A percentile compares a stretch with the other conserved stretches of the same genome.
phyloP scores from a whole-genome alignment of 2,329 filamentous ascomycete genomes.

The Paraphoma chrysanthemicola region DNA sequence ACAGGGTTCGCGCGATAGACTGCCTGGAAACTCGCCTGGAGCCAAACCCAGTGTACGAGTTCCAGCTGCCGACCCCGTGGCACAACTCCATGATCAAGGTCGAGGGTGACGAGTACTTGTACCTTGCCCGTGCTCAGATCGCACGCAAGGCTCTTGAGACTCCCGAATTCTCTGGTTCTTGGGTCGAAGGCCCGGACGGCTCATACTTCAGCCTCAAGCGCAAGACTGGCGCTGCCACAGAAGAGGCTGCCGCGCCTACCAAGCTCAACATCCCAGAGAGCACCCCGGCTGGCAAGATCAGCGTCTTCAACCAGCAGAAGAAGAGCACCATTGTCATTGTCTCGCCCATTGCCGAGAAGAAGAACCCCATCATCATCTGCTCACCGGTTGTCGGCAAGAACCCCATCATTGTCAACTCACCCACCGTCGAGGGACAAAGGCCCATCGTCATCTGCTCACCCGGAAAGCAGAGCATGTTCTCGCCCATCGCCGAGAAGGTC shows the following conservation, averaged over 20 bases:
- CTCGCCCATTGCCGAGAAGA: conserved; percentile 27
- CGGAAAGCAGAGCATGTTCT: conserved; percentile 24
- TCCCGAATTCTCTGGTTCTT: conserved; percentile 29
- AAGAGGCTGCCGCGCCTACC: conserved; percentile 3
- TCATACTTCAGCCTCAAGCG: conserved; percentile 33
- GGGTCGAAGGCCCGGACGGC: conserved; percentile 35
- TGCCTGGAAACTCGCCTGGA: conserved; percentile 38
- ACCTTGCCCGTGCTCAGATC: conserved; percentile 34
- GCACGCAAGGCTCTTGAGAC: conserved; percentile 31
- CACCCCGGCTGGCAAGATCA: conserved; percentile 15
- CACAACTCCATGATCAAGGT: conserved; percentile 52
- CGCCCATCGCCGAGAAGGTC: conserved; percentile 25
- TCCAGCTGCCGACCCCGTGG: conserved; percentile 53
- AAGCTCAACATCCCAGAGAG: conserved; percentile 21
- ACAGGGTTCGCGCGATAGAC: conserved; percentile 40
- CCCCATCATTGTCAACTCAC: conserved; percentile 25
- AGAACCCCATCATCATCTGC: conserved; percentile 31
- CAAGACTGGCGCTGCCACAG: conserved; percentile 9
- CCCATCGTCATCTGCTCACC: conserved; percentile 33
- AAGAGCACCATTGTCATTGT: conserved; percentile 28
- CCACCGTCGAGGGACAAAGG: conserved; percentile 18
- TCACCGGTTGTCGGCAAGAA: conserved; percentile 32
- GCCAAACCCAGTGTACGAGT: conserved; percentile 34
- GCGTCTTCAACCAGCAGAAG: conserved; percentile 29
- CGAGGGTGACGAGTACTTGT: conserved; percentile 36